A percentile compares a stretch with the other conserved stretches of the same genome.
Evolutionary conservation across 805 yeast genomes (phyloP).

Genomic region (Kockiozyma suomiensis): DNA sequence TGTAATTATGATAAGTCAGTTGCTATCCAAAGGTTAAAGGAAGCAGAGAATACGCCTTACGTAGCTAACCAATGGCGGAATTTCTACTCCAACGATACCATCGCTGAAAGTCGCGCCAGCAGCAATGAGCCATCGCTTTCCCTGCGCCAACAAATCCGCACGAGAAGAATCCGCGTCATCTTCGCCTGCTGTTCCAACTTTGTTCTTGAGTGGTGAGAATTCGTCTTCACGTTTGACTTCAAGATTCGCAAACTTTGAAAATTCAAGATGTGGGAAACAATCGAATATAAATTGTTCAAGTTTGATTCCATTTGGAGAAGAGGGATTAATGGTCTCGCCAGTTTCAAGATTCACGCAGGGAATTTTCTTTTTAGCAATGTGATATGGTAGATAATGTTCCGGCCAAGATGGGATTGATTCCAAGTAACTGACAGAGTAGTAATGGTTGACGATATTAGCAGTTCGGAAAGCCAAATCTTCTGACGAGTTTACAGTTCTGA

Average conservation of each 20-base stretch:
- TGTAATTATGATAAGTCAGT: slow-evolving; percentile 40
- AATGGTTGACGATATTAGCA: slow-evolving; percentile 96
- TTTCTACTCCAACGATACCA: slow-evolving; percentile 63
- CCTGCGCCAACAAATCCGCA: slow-evolving; percentile 61
- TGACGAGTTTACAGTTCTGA: slow-evolving; percentile 50
- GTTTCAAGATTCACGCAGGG: slow-evolving; percentile 55
- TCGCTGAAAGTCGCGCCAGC: slow-evolving; percentile 57
- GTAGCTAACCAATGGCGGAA: slow-evolving; percentile 74
- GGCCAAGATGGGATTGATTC: slow-evolving; percentile 66
- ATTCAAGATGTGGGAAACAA: slow-evolving; percentile 77
- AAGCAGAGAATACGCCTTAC: slow-evolving; percentile 57
- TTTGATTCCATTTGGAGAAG: slow-evolving; percentile 84
- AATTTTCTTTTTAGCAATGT: slow-evolving; percentile 90
- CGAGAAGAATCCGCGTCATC: slow-evolving; percentile 88
- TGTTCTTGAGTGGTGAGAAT: slow-evolving; percentile 93
- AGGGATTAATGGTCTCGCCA: slow-evolving; percentile 60
- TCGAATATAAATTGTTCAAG: slow-evolving; percentile 97
- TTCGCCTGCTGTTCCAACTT: slow-evolving; percentile 47
- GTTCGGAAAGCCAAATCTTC: slow-evolving; percentile 69
- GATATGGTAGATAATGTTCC: slow-evolving; percentile 79
- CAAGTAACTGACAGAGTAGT: slow-evolving; percentile 81
- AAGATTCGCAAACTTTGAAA: slow-evolving; percentile 79
- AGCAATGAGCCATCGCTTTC: slow-evolving; percentile 69
- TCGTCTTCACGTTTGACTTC: slow-evolving; percentile 87
- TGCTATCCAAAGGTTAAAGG: slow-evolving; percentile 62